Conservation (phyloP, 2,329 filamentous ascomycete species). For the Colletotrichum sojae region DNA sequence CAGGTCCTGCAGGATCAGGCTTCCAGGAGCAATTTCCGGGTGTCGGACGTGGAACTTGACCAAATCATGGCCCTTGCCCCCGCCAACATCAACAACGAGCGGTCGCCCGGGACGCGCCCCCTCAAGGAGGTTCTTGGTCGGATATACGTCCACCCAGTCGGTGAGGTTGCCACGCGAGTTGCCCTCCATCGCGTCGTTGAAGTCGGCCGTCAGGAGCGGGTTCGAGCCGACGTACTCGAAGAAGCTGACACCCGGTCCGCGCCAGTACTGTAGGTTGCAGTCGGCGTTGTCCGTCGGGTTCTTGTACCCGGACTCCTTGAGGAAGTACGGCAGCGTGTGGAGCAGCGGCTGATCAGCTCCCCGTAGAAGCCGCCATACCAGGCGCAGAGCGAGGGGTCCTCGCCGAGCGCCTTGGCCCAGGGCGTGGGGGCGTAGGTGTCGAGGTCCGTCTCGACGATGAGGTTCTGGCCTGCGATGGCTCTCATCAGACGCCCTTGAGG, state of each 20-base stretch:
- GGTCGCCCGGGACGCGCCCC: conserved; percentile 47
- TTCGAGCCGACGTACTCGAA: conserved; percentile 51
- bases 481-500: conserved; percentile 51
- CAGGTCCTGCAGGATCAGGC: conserved; percentile 52
- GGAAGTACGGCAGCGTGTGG: conserved; percentile 48
- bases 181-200: conserved; percentile 55
- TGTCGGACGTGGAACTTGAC: conserved; percentile 50
- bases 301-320: conserved; percentile 50
- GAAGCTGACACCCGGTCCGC: conserved; percentile 45
- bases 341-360: conserved; percentile 51
- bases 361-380: conserved; percentile 52
- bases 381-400: conserved; percentile 47
- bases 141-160: conserved; percentile 50
- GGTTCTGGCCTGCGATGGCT: conserved; percentile 52
- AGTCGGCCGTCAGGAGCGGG: conserved; percentile 47
- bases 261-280: conserved; percentile 52
- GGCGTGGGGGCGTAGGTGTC: conserved; percentile 53
- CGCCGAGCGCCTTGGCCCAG: conserved; percentile 49
- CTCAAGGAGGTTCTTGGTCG: conserved; percentile 45
- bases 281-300: conserved; percentile 52
- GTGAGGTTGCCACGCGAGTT: conserved; percentile 55
- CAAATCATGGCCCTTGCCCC: conserved; percentile 54
- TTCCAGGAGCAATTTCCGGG: conserved; percentile 44
- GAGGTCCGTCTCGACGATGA: conserved; percentile 51
- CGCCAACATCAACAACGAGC: conserved; percentile 53